A percentile compares a stretch with the other conserved stretches of the same genome.
Conservation (phyloP, 108 stramenopile species). For the Nitzschia putrida region DNA sequence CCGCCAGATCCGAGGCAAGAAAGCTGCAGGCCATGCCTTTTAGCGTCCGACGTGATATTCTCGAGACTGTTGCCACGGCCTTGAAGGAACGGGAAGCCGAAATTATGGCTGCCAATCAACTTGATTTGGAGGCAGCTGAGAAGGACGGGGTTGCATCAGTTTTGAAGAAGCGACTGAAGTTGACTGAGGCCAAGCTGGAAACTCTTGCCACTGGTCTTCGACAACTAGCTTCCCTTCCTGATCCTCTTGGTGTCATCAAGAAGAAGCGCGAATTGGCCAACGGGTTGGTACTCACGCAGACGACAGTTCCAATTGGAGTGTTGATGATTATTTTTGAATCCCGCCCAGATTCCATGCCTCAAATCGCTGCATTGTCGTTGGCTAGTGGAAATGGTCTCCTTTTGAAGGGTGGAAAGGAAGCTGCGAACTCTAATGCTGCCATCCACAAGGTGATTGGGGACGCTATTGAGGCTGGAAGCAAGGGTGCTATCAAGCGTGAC, state of each 20-base stretch:
- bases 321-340: slow-evolving; percentile 98
- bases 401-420: slow-evolving; percentile 98
- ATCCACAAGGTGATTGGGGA: slow-evolving; percentile 88
- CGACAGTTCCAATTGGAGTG: slow-evolving; percentile 96
- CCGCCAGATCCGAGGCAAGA: slow-evolving; percentile 73
- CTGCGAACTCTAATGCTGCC: slow-evolving; percentile 83
- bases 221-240: slow-evolving; percentile 68
- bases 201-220: slow-evolving; percentile 87
- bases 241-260: slow-evolving; percentile 84
- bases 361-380: slow-evolving; percentile 94
- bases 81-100: slow-evolving; percentile 62
- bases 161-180: slow-evolving; percentile 82
- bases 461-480: slow-evolving; percentile 86
- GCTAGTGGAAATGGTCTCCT: slow-evolving; percentile 95
- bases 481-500: slow-evolving; percentile 78
- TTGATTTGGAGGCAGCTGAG: slow-evolving; percentile 85
- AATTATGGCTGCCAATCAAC: slow-evolving; percentile 80
- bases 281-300: slow-evolving; percentile 88
- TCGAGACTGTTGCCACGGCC: slow-evolving; percentile 79
- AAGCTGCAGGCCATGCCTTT: slow-evolving; percentile 74
- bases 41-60: slow-evolving; percentile 72
- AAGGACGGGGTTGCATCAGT: slow-evolving; percentile 65
- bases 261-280: slow-evolving; percentile 86
- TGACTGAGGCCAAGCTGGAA: slow-evolving; percentile 86
- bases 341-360: slow-evolving; percentile 97